Evolutionary conservation across 345 rosid genomes (phyloP), one percentile per base, ranked within the genome.

Genomic region (Dipteronia dyeriana): DNA sequence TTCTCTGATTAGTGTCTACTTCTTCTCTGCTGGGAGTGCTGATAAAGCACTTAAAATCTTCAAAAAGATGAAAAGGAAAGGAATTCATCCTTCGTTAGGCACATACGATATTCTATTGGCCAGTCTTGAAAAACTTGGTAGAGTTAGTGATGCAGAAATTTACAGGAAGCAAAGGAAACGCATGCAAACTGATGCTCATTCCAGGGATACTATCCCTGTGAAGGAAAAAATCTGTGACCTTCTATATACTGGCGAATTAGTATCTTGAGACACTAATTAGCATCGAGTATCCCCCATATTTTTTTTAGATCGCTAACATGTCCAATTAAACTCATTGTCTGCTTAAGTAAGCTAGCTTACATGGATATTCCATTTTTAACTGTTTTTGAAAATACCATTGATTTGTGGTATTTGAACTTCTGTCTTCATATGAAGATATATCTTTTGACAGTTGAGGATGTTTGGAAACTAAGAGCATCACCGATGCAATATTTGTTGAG

Each of bases 191-290:
- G 73, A 78, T 81, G 71, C 77, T 71, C 78, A 79, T 80, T 41
- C 75, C 60, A 64, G 64, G 75, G 88, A 82, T 68, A 65, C 81
- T 39, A 76, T 83, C 39, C 49, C 83, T 7, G 17, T 68, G 31
- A 86, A 86, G 62, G 89, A 89, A 75, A 88, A 79, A 75, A 84
- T 92, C n/a, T 92, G 98, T 79, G 91, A 94, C 76, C 88, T 91
- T 73, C 85, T 94, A 23, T 94, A 86, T 86, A 88, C 86, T 71
- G 68, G 67, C 67, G 78, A 83, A 68, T 25, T 76, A 65, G 67
- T 79, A 2, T 49, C 79, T 66, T 78, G 79, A 81, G 19, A 14
- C 19, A 51, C 47, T 68, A 11, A 56, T 56, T 41, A 51, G 34
- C 39, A 29, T 10, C 76, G 57, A 41, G 53, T 41, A 26, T 60